Evolutionary conservation across 1,284 basidiomycete genomes (phyloP), one percentile per base, ranked within the genome.

Genomic region (Cronartium ribicola): DNA sequence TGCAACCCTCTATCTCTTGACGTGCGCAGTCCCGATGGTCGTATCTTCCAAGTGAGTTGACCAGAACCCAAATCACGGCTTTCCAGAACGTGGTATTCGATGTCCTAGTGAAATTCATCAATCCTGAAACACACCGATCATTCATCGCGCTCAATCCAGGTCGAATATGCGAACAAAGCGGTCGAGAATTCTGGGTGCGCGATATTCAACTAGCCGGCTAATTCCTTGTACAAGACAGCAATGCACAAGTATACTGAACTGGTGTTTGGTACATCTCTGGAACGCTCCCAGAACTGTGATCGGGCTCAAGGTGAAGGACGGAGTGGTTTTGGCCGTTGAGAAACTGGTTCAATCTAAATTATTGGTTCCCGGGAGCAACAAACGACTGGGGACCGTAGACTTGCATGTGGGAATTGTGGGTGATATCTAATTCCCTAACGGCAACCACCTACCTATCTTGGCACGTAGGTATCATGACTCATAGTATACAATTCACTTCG

Each of bases 311-410:
- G 90, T 92, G 80, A 94, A 92, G 81, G 94, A 96, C 80, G 96
- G 96, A 44, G 84, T 98, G 75, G 88, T 99, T 14, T 84, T 98
- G 51, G 96, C 93, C 8, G 94, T 98, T 17, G 96, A 99, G 86
- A 97, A 98, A 82, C 87, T 98, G 66, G 87, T 98, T n/a, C 92
- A 95, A 82, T 96, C 93, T 55, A 98, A 98, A 83, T 88, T 98
- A 66, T 86, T 98, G 51, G 91, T 99, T 4, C 94, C 94, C 60
- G 92, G 90, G 67, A 88, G 89, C 63, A 98, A 98, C 84, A 86
- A 90, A 78, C 87, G 96, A 79, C 97, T 98, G 82, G 91, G 93
- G 80, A 92, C 90, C 17, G 85, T 98, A 77, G 96, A 98, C 81
- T 87, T 88, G 78, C 94, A 98, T 82, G 89, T 97, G 78, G 96